Conservation (phyloP, 805 yeast genomes). For the Metschnikowia corniflorae region DNA sequence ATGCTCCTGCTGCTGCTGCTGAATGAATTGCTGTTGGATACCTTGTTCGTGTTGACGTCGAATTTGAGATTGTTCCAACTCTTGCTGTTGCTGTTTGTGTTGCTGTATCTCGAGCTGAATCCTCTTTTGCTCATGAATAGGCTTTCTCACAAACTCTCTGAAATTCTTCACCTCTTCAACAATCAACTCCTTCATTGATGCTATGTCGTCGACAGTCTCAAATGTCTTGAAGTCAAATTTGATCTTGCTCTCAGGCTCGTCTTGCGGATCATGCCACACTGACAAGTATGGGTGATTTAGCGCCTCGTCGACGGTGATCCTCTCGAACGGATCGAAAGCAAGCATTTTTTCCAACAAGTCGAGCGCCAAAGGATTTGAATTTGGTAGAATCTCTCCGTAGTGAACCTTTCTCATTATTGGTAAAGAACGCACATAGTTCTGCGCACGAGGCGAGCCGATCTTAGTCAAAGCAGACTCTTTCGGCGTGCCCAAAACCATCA, state of each 20-base stretch:
- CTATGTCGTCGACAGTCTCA: constrained; percentile 76
- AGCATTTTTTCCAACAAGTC: constrained; percentile 68
- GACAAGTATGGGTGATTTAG: constrained; percentile 82
- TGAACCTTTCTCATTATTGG: constrained; percentile 81
- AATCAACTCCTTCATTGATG: constrained; percentile 70
- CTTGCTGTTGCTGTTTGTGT: constrained; percentile 18
- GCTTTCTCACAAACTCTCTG: constrained; percentile 77
- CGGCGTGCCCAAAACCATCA: constrained; percentile 90
- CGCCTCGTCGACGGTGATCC: constrained; percentile 88
- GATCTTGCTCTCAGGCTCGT: constrained; percentile 78
- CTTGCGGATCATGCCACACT: constrained; percentile 70
- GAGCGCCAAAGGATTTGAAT: constrained; percentile 82
- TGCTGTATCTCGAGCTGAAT: constrained; percentile 35
- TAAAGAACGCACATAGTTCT: constrained; percentile 81
- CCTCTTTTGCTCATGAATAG: constrained; percentile 53
- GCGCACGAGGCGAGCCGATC: constrained; percentile 81
- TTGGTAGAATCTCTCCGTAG: constrained; percentile 68
- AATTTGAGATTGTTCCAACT: constrained; percentile 16
- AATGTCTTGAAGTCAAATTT: constrained; percentile 81
- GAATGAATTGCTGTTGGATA: constrained; percentile 14
- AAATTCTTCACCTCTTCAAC: constrained; percentile 75
- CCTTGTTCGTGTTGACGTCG: constrained; percentile 17
- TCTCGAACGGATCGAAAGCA: constrained; percentile 77
- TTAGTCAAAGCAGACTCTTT: constrained; percentile 45
- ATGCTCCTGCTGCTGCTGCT: constrained; percentile 4